phyloP scores from a whole-genome alignment of 2,329 filamentous ascomycete species.

The Ceratocystis diversiconidia region DNA sequence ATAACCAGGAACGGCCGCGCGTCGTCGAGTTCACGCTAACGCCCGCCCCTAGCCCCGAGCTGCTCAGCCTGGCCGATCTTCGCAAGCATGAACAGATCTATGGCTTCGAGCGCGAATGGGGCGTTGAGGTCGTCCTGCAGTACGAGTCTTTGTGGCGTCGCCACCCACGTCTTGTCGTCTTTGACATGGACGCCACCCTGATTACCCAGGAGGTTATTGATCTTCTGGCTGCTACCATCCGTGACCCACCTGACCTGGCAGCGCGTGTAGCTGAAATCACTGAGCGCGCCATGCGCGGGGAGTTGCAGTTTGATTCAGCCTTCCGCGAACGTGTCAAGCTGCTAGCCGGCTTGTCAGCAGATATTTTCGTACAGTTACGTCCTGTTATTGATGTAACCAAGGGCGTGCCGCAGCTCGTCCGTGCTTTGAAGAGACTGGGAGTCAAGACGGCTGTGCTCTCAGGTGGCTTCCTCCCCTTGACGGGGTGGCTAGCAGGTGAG shows the following conservation, averaged over 20 bases:
- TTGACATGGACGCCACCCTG: constrained; percentile 97
- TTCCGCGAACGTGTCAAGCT: constrained; percentile 69
- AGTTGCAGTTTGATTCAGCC: constrained; percentile 78
- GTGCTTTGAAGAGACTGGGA: constrained; percentile 60
- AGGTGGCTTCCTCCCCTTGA: constrained; percentile 81
- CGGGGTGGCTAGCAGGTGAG: constrained; percentile 67
- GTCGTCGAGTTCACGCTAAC: constrained; percentile 54
- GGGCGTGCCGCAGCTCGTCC: constrained; percentile 62
- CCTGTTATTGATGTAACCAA: constrained; percentile 64
- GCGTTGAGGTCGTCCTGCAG: constrained; percentile 71
- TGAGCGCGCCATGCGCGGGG: constrained; percentile 84
- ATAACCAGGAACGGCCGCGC: constrained; percentile 42
- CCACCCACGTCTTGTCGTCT: constrained; percentile 77
- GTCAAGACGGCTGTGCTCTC: constrained; percentile 83
- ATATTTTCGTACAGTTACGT: constrained; percentile 66
- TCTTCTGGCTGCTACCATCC: constrained; percentile 70
- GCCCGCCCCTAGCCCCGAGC: constrained; percentile 45
- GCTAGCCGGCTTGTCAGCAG: constrained; percentile 63
- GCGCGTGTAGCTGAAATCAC: constrained; percentile 79
- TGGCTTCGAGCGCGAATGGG: constrained; percentile 78
- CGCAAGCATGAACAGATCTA: constrained; percentile 70
- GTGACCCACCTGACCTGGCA: constrained; percentile 54
- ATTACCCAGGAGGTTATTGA: constrained; percentile 98
- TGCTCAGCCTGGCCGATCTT: constrained; percentile 53
- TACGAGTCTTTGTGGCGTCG: constrained; percentile 57